Percentiles rank a stretch among this genome's conserved stretches.
phyloP scores from a whole-genome alignment of 441 rosid species.

The Adansonia rubrostipa region DNA sequence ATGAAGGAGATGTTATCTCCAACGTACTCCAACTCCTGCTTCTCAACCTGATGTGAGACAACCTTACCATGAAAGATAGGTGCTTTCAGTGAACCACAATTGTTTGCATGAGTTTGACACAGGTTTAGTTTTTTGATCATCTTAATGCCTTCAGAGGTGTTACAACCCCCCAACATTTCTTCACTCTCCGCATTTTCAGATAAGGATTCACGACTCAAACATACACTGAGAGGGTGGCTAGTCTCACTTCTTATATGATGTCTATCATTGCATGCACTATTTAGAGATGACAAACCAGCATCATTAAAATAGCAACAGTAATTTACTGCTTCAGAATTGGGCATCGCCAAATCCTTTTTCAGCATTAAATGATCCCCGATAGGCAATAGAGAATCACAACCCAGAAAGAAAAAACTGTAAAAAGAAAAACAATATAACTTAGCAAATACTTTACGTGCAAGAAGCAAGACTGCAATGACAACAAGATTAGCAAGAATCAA shows the following conservation, averaged over 20 bases:
- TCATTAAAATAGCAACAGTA: background rate
- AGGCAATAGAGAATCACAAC: constrained; percentile 14
- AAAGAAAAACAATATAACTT: background rate
- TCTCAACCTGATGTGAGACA: constrained; percentile 19
- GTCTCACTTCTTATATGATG: constrained; percentile 33
- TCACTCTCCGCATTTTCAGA: constrained; percentile 37
- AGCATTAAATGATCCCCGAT: constrained; percentile 28
- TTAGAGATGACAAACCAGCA: constrained; percentile 24
- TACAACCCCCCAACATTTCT: constrained; percentile 24
- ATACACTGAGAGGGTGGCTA: constrained; percentile 37
- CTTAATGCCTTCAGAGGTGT: constrained; percentile 22
- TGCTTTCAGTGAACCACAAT: constrained; percentile 11
- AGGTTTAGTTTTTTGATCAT: constrained; percentile 2
- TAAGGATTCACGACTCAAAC: constrained; percentile 32
- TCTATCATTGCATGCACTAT: constrained; percentile 27
- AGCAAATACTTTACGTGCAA: background rate
- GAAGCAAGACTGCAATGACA: background rate
- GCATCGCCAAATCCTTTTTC: constrained; percentile 18
- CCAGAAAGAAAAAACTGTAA: background rate
- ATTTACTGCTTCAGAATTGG: constrained; percentile 19
- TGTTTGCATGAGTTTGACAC: background rate
- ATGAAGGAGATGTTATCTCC: constrained; percentile 38
- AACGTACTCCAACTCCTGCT: constrained; percentile 24
- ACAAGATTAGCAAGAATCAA: background rate
- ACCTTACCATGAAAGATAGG: constrained; percentile 10